A percentile compares a stretch with the other conserved stretches of the same genome.
Evolutionary conservation across 352 stramenopile species (phyloP).

Genomic region (Globisporangium rhizosaccharum): DNA sequence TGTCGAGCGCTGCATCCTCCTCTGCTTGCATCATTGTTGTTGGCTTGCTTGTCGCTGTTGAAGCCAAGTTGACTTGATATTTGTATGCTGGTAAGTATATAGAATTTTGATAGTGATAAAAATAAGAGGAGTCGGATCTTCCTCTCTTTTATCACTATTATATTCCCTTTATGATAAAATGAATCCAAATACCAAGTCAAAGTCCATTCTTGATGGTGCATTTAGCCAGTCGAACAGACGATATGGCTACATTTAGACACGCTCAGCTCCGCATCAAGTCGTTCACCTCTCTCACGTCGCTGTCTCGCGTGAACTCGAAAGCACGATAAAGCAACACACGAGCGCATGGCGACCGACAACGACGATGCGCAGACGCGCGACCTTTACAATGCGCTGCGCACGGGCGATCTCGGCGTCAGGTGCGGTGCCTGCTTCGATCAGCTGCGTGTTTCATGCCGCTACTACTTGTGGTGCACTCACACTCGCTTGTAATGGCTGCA

Average conservation of each 20-base stretch:
- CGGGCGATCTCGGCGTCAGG: constrained; percentile 48
- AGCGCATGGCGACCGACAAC: constrained; percentile 13
- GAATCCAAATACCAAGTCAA: too few relatives aligned
- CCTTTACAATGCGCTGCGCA: constrained; percentile 47
- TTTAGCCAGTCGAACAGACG: too few relatives aligned
- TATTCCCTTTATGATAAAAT: background rate
- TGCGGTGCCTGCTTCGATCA: background rate
- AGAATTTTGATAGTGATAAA: background rate
- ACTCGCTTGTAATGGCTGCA: background rate
- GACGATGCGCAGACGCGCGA: constrained; percentile 38
- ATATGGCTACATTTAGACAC: too few relatives aligned
- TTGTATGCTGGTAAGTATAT: background rate
- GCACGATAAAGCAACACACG: background rate
- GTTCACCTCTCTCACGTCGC: too few relatives aligned
- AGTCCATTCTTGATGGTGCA: too few relatives aligned
- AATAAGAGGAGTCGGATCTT: background rate
- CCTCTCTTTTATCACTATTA: too few relatives aligned
- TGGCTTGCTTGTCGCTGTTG: background rate
- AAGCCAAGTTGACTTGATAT: background rate
- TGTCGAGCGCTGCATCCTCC: constrained; percentile 19
- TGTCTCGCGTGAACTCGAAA: background rate
- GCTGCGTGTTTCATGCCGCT: background rate
- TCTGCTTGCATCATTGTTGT: constrained; percentile 2
- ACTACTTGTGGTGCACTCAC: background rate
- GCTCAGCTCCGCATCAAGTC: too few relatives aligned